A percentile compares a stretch with the other conserved stretches of the same genome.
phyloP scores from a whole-genome alignment of 2,329 filamentous ascomycete genomes.

The Alternaria alternata region DNA sequence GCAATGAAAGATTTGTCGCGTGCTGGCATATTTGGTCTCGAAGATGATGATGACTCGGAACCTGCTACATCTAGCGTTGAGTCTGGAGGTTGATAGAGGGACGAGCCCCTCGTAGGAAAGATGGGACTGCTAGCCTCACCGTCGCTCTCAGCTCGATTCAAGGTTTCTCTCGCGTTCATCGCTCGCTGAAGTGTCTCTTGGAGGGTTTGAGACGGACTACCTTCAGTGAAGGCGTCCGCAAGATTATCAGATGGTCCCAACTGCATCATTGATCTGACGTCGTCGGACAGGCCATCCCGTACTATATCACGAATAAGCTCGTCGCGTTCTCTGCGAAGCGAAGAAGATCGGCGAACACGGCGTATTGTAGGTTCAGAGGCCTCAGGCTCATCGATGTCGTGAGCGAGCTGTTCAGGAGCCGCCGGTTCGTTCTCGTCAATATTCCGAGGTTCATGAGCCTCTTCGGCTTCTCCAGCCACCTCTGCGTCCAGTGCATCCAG shows the following conservation, averaged over 20 bases:
- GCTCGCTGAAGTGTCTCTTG: constrained; percentile 19
- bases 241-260: constrained; percentile 21
- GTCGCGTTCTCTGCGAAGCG: constrained; percentile 22
- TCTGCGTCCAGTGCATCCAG: constrained; percentile 6
- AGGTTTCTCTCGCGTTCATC: constrained; percentile 8
- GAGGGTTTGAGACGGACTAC: not conserved
- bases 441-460: constrained; percentile 1
- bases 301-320: constrained; percentile 26
- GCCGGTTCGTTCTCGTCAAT: not conserved
- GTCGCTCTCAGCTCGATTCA: constrained; percentile 11
- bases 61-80: constrained; percentile 4
- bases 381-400: constrained; percentile 3
- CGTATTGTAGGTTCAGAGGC: constrained; percentile 17
- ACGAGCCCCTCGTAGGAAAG: constrained; percentile 25
- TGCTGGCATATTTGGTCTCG: constrained; percentile 57
- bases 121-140: constrained; percentile 11
- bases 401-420: not conserved
- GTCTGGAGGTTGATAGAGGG: constrained; percentile 13
- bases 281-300: constrained; percentile 30
- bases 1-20: constrained; percentile 57
- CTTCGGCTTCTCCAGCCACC: constrained; percentile 11
- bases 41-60: constrained; percentile 23
- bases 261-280: constrained; percentile 25
- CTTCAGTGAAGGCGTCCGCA: constrained; percentile 13
- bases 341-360: constrained; percentile 27